phyloP scores from a whole-genome alignment of 257 asterid genomes.

The Forsythia suspensa region DNA sequence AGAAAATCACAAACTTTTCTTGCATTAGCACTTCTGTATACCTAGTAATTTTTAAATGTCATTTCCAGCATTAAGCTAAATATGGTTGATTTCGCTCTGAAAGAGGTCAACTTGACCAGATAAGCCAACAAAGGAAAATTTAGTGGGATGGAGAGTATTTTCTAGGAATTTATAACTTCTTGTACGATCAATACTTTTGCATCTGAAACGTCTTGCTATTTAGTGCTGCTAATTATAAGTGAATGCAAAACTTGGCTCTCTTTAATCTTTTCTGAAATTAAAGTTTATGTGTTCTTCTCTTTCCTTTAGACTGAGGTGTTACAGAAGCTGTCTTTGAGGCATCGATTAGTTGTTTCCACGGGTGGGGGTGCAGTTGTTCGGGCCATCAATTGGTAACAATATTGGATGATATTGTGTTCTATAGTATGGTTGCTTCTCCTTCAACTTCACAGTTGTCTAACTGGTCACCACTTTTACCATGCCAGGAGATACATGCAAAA shows the following conservation, averaged over 20 bases:
- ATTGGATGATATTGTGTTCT: conserved; percentile 11
- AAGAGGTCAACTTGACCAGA: background rate
- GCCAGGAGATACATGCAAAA: conserved; percentile 81
- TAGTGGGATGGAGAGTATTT: too few relatives aligned
- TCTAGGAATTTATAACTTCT: background rate
- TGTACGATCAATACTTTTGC: background rate
- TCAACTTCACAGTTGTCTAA: conserved; percentile 13
- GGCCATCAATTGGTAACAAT: conserved; percentile 79
- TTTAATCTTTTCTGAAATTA: background rate
- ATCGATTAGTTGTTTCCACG: conserved; percentile 74
- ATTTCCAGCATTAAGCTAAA: background rate
- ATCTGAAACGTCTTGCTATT: background rate
- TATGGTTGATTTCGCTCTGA: background rate
- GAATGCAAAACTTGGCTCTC: conserved; percentile 14
- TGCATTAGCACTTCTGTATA: background rate
- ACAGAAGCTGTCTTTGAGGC: conserved; percentile 67
- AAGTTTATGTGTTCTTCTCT: background rate
- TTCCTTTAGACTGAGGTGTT: conserved; percentile 65
- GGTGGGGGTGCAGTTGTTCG: conserved; percentile 98
- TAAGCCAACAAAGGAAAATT: background rate
- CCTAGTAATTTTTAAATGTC: background rate
- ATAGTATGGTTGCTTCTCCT: background rate
- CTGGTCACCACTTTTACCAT: conserved; percentile 16
- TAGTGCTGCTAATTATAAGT: background rate
- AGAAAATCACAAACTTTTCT: background rate